Conservation (phyloP, 192 early-diverging fungal species). For the Backusella westeae region DNA sequence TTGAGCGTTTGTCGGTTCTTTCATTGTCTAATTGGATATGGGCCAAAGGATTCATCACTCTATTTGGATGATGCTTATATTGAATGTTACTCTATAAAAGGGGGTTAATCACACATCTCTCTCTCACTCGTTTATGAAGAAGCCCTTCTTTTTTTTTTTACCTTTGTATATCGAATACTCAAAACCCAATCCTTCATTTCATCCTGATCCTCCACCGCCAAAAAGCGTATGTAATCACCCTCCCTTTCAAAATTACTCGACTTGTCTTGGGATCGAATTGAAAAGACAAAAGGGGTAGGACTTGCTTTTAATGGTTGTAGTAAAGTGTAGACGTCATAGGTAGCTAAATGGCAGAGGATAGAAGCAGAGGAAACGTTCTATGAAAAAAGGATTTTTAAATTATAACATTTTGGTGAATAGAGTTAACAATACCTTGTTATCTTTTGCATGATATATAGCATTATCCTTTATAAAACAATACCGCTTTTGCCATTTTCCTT, state of each 20-base stretch:
- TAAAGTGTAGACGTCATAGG: constrained; percentile 85
- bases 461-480: constrained; percentile 68
- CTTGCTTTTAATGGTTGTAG: constrained; percentile 58
- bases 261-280: constrained; percentile 76
- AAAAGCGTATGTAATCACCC: constrained; percentile 76
- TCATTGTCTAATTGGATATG: not conserved
- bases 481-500: constrained; percentile 83
- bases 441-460: constrained; percentile 65
- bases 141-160: constrained; percentile 27
- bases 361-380: constrained; percentile 16
- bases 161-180: constrained; percentile 67
- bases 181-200: constrained; percentile 73
- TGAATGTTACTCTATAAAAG: constrained; percentile 19
- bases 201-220: constrained; percentile 66
- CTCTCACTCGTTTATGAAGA: no score
- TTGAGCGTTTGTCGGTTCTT: not conserved
- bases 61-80: constrained; percentile 20
- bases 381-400: not conserved
- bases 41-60: constrained; percentile 15
- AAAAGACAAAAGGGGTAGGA: constrained; percentile 82
- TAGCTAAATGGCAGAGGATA: constrained; percentile 56
- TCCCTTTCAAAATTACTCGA: constrained; percentile 80
- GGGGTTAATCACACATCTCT: not conserved
- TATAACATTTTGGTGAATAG: not conserved
- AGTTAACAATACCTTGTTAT: constrained; percentile 46